A percentile compares a stretch with the other conserved stretches of the same genome.
These are phyloP conservation scores for Gremmenia infestans DNA, from an alignment of 2,329 filamentous ascomycete genomes.

Conservation along the genomic window DNA sequence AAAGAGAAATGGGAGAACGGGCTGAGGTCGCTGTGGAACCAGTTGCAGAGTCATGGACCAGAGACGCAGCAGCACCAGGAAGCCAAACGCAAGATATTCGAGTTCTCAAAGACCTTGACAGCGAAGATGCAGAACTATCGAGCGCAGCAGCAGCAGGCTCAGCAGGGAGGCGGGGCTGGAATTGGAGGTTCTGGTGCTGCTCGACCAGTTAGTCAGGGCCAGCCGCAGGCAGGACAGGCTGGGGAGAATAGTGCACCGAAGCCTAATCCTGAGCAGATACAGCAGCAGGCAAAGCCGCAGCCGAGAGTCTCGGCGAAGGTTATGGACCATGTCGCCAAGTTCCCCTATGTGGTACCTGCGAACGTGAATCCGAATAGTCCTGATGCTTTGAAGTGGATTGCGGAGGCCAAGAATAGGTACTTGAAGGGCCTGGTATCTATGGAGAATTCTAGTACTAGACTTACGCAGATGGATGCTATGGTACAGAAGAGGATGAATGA, in stretches of 20 bases:
- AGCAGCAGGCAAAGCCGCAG: constrained; percentile 13
- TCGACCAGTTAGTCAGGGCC: constrained; percentile 14
- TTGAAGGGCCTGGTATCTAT: constrained; percentile 45
- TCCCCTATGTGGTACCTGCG: constrained; percentile 42
- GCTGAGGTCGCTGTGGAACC: constrained; percentile 46
- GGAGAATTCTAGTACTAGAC: constrained; percentile 40
- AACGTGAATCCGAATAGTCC: constrained; percentile 39
- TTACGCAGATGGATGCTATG: constrained; percentile 39
- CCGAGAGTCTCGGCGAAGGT: constrained; percentile 30
- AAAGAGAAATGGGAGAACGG: constrained; percentile 55
- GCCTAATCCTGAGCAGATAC: constrained; percentile 6
- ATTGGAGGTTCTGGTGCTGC: not conserved
- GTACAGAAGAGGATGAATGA: constrained; percentile 40
- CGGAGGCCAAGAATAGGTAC: constrained; percentile 44
- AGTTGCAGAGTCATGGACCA: constrained; percentile 43
- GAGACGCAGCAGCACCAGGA: constrained; percentile 45
- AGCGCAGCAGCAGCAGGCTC: constrained; percentile 14
- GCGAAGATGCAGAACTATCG: constrained; percentile 42
- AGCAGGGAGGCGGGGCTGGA: constrained; percentile 2
- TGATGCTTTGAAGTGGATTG: constrained; percentile 43
- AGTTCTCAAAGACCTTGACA: constrained; percentile 55
- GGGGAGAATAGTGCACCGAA: constrained; percentile 9
- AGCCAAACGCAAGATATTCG: constrained; percentile 52
- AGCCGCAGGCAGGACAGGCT: constrained; percentile 8
- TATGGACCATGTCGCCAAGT: constrained; percentile 42